Evolutionary conservation across 2,329 filamentous ascomycete genomes (phyloP), one percentile per base, ranked within the genome.

Genomic region (Pezicula neosporulosa): DNA sequence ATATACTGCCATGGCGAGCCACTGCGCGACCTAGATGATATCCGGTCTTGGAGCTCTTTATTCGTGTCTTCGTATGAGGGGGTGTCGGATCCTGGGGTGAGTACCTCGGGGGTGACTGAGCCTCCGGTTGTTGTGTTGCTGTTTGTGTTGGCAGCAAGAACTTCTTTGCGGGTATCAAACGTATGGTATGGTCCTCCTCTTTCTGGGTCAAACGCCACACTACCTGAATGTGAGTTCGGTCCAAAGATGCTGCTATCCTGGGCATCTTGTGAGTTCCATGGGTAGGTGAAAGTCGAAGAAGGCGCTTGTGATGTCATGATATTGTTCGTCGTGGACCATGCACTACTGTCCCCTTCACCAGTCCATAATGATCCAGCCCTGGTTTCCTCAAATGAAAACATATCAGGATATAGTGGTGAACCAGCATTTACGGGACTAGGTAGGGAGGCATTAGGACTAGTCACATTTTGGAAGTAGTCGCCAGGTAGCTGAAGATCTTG

Each of bases 151-250:
- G 16, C 44, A 6, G 82, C 76, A n/a, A 96, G 73, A 73, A 97
- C 96, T 36, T 81, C 77, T 68, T 90, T 78, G 50, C 86, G 83
- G 58, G 87, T 77, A 47, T 85, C 82, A 64, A 86, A 78, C 55
- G 82, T 77, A 28, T 81, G 71, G 64, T 89, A 88, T 50, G 81
- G 71, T 35, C 83, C 77, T 16, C 75, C 77, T 8, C 48, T 44
- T 8, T 80, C 78, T 13, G 82, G 76, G 51, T 86, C 78, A 47
- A 97, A 62, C 10, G 56, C 37, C 7, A 57, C 55, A 30, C 42
- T 41, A 7, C 54, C 55, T 6, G 57, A 4, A 41, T 49, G 56
- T 21, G 52, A 41, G 18, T 56, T 46, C 3, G 42, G 30, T 48
- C 50, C 50, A 16, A 53, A 60, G 30, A 33, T 33, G 16, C 57